A percentile compares a stretch with the other conserved stretches of the same genome.
These are phyloP conservation scores for Hypoxylon sp. DNA, from an alignment of 2,329 filamentous ascomycete species.

Conservation along the genomic window DNA sequence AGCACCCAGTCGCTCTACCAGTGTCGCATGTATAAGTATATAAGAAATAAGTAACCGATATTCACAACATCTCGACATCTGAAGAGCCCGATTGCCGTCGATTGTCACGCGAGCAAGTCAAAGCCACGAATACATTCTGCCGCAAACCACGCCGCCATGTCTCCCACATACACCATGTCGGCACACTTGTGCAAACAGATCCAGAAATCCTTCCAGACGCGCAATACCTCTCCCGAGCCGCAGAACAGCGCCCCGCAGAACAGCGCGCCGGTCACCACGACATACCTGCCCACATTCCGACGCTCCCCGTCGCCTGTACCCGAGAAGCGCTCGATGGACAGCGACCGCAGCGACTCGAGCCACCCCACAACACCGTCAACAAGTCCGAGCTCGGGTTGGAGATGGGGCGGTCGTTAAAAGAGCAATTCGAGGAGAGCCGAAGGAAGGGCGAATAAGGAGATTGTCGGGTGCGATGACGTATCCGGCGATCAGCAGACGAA, in stretches of 20 bases:
- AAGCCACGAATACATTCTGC: slow-evolving; percentile 13
- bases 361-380: slow-evolving; percentile 41
- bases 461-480: slow-evolving; percentile 22
- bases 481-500: slow-evolving; percentile 15
- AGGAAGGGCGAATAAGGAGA: slow-evolving; percentile 14
- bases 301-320: slow-evolving; percentile 48
- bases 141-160: slow-evolving; percentile 51
- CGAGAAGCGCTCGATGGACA: slow-evolving; percentile 58
- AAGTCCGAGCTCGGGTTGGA: slow-evolving; percentile 48
- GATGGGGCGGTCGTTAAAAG: slow-evolving; percentile 40
- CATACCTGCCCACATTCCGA: slow-evolving; percentile 38
- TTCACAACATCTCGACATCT: neutral
- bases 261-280: slow-evolving; percentile 37
- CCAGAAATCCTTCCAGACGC: slow-evolving; percentile 65
- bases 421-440: neutral
- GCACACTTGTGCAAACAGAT: slow-evolving; percentile 68
- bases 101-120: neutral
- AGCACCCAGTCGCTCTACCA: slow-evolving; percentile 13
- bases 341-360: slow-evolving; percentile 50
- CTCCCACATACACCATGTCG: slow-evolving; percentile 68
- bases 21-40: neutral
- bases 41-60: neutral
- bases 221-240: slow-evolving; percentile 51
- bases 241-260: slow-evolving; percentile 32
- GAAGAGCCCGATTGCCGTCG: slow-evolving; percentile 5